Base-by-base conservation (phyloP, 257 asterid genomes). In the Solanum rostratum region DNA sequence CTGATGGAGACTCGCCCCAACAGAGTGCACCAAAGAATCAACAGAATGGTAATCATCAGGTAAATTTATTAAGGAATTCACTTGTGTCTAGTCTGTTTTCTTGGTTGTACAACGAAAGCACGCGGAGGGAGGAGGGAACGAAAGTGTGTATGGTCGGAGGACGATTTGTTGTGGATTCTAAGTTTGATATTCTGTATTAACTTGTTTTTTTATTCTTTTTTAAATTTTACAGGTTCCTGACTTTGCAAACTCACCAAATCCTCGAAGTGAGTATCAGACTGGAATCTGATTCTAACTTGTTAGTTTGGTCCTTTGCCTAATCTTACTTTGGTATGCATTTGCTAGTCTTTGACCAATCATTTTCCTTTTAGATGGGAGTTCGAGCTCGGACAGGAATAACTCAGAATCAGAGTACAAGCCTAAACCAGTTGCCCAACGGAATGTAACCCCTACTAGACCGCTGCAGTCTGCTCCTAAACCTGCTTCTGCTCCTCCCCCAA, bases 1-100 rank as follows among this genome's bases (percentile, higher is more conserved):
- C 93, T 85, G 98, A 93, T 89, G 98, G 90, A 90, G 98, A 97
- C 89, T 97, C 98, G 37, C 99, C 99, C 89, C 98, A 93, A 92
- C 97, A 90, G 90, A 88, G 87, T 92, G 86, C 88, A 53, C 85
- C 88, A 65, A 92, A 88, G 90, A 84, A 79, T 89, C 97, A 93
- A 57, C 97, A 90, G 83, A 92, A 91, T 91, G 98, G 94, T 88
- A 94, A 90, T 89, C 91, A 94, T 84, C 98, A 94, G 99, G 99
- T 97, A 91, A 92, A n/a, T 83, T 59, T 83, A n/a, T 59, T 83
- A 33, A 83, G 78, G 69, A 83, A 52, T 46, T 83, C 20, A 30
- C 54, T 52, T 29, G 46, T 82, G 33, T 49, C 54, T 46, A 29
- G 37, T 66, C 14, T 66, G 81, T 14, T 74, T 45, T 74, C 19